Conservation (phyloP, 208 protist species). For the Naegleria fowleri region DNA sequence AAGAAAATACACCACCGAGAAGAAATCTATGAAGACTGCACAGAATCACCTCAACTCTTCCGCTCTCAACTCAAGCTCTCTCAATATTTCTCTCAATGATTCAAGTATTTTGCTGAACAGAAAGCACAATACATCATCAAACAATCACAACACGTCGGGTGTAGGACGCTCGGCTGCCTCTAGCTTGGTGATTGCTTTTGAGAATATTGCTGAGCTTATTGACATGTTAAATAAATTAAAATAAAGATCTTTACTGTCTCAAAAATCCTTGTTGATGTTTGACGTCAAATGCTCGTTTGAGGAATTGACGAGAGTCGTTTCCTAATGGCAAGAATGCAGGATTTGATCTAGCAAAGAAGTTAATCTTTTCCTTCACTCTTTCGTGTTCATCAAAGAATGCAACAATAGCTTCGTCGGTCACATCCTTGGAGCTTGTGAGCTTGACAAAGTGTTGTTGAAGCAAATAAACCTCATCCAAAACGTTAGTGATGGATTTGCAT, state of each 20-base stretch:
- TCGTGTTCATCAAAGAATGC: slow-evolving; percentile 10
- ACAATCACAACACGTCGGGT: background rate
- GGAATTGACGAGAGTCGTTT: background rate
- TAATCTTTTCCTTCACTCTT: slow-evolving; percentile 17
- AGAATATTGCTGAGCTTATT: background rate
- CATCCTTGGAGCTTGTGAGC: background rate
- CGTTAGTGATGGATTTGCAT: background rate
- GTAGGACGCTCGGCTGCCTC: background rate
- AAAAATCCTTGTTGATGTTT: background rate
- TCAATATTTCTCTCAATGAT: background rate
- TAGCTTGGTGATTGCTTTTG: background rate
- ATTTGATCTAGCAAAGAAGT: background rate
- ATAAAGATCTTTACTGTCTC: background rate
- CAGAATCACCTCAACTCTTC: background rate
- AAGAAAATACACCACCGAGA: background rate
- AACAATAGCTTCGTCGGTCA: background rate
- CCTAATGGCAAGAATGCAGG: background rate
- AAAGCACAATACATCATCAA: background rate
- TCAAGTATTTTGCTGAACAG: no score
- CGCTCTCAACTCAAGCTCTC: background rate
- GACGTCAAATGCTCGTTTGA: background rate
- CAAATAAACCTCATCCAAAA: slow-evolving; percentile 9
- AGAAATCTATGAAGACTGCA: background rate
- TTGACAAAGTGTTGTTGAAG: slow-evolving; percentile 21
- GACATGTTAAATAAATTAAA: background rate